Conservation (phyloP, 2,329 filamentous ascomycete genomes). For the Fusarium pininemorale region DNA sequence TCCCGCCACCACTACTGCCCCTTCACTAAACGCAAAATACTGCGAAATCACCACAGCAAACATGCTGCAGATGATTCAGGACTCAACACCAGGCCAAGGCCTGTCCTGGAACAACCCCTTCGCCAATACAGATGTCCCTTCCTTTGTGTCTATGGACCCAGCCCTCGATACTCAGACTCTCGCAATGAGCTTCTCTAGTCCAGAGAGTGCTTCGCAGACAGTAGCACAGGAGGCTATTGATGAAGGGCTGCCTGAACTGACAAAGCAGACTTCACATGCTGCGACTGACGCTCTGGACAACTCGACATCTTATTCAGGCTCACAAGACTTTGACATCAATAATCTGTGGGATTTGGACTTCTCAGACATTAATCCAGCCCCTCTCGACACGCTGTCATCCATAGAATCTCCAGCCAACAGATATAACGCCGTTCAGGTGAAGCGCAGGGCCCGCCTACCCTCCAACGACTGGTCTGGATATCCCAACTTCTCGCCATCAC, state of each 20-base stretch:
- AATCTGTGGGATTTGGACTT: background rate
- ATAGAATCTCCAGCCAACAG: background rate
- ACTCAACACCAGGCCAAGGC: rapidly evolving
- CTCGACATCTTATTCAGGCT: background rate
- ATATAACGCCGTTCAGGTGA: background rate
- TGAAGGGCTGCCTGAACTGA: background rate
- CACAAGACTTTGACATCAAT: background rate
- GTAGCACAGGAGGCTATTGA: background rate
- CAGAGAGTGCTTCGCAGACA: background rate
- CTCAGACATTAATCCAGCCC: background rate
- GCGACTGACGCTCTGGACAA: background rate
- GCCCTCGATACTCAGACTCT: background rate
- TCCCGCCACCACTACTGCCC: rapidly evolving
- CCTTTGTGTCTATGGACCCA: background rate
- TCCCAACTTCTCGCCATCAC: background rate
- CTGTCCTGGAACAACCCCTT: background rate
- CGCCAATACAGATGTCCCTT: background rate
- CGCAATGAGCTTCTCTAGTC: background rate
- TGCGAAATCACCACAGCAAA: background rate
- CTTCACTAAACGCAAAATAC: background rate
- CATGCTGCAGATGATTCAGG: background rate
- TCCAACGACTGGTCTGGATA: background rate
- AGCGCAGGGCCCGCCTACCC: background rate
- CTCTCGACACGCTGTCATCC: background rate
- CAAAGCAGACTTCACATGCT: rapidly evolving